These are phyloP conservation scores for Syzygium grande DNA, from an alignment of 345 rosid species.

Conservation along the genomic window DNA sequence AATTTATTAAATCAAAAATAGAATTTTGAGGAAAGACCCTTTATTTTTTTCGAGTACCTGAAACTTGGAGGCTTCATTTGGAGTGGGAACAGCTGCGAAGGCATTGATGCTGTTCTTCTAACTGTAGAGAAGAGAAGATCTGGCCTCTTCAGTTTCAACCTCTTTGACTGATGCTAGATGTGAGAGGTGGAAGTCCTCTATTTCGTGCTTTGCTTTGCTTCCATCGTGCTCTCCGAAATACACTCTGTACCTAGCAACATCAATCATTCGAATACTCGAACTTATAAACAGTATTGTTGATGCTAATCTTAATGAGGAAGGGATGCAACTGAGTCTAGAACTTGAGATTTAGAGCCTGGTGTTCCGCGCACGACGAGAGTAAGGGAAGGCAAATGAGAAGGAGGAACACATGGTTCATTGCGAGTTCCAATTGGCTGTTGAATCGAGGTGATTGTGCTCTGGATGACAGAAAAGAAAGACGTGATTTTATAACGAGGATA, in stretches of 20 bases:
- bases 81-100: slow-evolving; percentile 57
- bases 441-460: too few species aligned
- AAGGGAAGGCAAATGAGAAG: too few species aligned
- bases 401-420: too few species aligned
- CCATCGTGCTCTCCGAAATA: slow-evolving; percentile 57
- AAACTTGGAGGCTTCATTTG: slow-evolving; percentile 60
- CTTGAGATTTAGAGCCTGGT: too few species aligned
- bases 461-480: too few species aligned
- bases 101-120: slow-evolving; percentile 87
- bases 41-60: not conserved
- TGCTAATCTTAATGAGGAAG: too few species aligned
- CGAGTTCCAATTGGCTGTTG: too few species aligned
- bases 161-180: slow-evolving; percentile 52
- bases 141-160: slow-evolving; percentile 45
- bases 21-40: not conserved
- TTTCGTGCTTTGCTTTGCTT: slow-evolving; percentile 43
- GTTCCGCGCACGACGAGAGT: too few species aligned
- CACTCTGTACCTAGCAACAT: slow-evolving; percentile 41
- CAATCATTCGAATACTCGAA: too few species aligned
- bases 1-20: not conserved
- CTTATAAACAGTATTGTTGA: too few species aligned
- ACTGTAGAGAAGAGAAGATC: slow-evolving; percentile 67
- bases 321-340: too few species aligned
- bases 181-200: slow-evolving; percentile 57
- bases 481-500: too few species aligned